Evolutionary conservation across 2,329 filamentous ascomycete genomes (phyloP), one percentile per base, ranked within the genome.

Genomic region (Dactylellina sp.): DNA sequence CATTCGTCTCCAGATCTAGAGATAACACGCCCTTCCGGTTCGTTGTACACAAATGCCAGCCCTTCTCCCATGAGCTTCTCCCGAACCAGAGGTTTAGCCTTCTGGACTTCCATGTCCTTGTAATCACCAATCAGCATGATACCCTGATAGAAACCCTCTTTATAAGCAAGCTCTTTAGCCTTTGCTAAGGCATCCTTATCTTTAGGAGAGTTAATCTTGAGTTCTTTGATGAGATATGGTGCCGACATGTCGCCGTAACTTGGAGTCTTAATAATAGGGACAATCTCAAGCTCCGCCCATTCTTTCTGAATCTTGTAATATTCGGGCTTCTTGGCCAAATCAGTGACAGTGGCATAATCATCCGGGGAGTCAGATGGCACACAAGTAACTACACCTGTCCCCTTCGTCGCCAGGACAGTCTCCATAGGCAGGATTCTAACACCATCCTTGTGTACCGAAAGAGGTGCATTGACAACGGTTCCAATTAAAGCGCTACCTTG

Each of bases 161-260:
- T 97, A 86, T 99, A 99, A 0, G 95, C 93, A 77, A 96, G 84
- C 77, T 98, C 94, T 83, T 99, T 99, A 49, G 95, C 95, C 81
- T 97, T 91, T 49, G 91, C 91, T 50, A 99, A 88, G 82, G 93
- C 90, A 80, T 91, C 95, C 37, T 89, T 87, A 80, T 99, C 95
- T 83, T 99, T 99, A 75, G 95, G 94, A 11, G 94, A 98, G 76
- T 92, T 89, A 80, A 99, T 99, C 86, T 98, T 98, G 81, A 97
- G 85, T 81, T 95, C 89, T 84, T 97, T 92, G 61, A 96, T 91
- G 71, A 99, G 84, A 78, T 89, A 87, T 76, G 91, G 89, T 0
- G 95, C 95, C 53, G 91, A 91, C 71, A 96, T 85, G 78, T 97
- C 89, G 61, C 92, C 93, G 79, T 94, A 97, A 1, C 88, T 88